Percentiles rank a stretch among this genome's conserved stretches.
Conservation (phyloP, 148 eudicot genomes). For the Chenopodium quinoa region DNA sequence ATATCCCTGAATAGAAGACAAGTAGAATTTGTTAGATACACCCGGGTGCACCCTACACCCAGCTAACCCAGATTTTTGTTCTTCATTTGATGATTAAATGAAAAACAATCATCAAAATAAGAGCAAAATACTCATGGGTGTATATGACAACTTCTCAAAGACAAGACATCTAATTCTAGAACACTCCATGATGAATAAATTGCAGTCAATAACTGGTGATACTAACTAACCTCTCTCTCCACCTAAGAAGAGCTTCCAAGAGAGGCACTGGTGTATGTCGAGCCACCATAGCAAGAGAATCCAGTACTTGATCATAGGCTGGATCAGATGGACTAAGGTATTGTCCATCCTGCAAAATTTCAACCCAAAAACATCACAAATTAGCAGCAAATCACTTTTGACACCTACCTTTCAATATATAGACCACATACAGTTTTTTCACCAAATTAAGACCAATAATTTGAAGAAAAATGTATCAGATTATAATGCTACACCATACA, state of each 20-base stretch:
- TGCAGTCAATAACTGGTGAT: constrained; percentile 1
- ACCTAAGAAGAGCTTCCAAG: constrained; percentile 88
- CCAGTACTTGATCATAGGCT: constrained; percentile 97
- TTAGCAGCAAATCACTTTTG: neutral
- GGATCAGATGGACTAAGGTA: constrained; percentile 98
- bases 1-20: neutral
- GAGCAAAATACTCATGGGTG: too few relatives aligned
- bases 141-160: too few relatives aligned
- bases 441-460: neutral
- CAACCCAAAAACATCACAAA: constrained; percentile 12
- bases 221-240: constrained; percentile 82
- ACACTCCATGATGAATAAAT: neutral
- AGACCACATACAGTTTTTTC: neutral
- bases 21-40: too few relatives aligned
- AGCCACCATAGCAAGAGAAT: constrained; percentile 98
- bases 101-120: too few relatives aligned
- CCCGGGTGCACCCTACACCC: too few relatives aligned
- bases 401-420: neutral
- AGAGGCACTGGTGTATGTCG: constrained; percentile 98
- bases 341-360: constrained; percentile 82
- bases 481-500: neutral
- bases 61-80: too few relatives aligned
- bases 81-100: too few relatives aligned
- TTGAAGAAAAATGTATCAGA: neutral
- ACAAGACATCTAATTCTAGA: neutral